Evolutionary conservation across 768 basidiomycete species (phyloP).

Genomic region (Agaricus subrufescens): DNA sequence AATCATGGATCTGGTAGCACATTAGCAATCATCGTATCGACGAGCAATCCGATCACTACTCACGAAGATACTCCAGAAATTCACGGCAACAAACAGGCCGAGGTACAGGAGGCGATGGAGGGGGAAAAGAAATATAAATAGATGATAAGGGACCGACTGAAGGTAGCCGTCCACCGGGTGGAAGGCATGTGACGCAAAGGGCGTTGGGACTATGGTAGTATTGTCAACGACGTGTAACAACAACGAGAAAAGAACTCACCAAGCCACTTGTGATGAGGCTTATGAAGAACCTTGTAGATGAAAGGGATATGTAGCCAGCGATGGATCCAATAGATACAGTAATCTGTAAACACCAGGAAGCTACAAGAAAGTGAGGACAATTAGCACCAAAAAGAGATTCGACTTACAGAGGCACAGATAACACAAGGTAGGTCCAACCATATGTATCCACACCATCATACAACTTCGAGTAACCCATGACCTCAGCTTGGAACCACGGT

Average conservation of each 20-base stretch:
- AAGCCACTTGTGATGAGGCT: slow-evolving; percentile 99
- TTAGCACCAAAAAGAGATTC: not conserved
- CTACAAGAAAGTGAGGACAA: slow-evolving; percentile 8
- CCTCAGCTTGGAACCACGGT: slow-evolving; percentile 93
- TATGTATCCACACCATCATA: slow-evolving; percentile 80
- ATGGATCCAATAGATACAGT: slow-evolving; percentile 96
- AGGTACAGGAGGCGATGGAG: slow-evolving; percentile 84
- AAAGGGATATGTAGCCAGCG: slow-evolving; percentile 80
- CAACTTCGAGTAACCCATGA: slow-evolving; percentile 74
- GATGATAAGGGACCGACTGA: slow-evolving; percentile 93
- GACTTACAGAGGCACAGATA: slow-evolving; percentile 67
- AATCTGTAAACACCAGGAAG: slow-evolving; percentile 62
- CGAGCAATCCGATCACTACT: slow-evolving; percentile 19
- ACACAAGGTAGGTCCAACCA: slow-evolving; percentile 66
- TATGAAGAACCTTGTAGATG: slow-evolving; percentile 89
- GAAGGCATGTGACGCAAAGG: slow-evolving; percentile 97
- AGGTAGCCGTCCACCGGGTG: slow-evolving; percentile 92
- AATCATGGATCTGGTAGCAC: slow-evolving; percentile 82
- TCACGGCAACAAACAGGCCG: slow-evolving; percentile 84
- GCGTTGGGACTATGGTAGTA: slow-evolving; percentile 74
- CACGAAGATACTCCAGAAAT: slow-evolving; percentile 91
- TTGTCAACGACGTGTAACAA: not conserved
- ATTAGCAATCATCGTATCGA: not conserved
- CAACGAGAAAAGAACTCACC: slow-evolving; percentile 43
- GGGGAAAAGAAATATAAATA: slow-evolving; percentile 88